phyloP scores from a whole-genome alignment of 2,329 filamentous ascomycete genomes.

The Talaromyces marneffei region DNA sequence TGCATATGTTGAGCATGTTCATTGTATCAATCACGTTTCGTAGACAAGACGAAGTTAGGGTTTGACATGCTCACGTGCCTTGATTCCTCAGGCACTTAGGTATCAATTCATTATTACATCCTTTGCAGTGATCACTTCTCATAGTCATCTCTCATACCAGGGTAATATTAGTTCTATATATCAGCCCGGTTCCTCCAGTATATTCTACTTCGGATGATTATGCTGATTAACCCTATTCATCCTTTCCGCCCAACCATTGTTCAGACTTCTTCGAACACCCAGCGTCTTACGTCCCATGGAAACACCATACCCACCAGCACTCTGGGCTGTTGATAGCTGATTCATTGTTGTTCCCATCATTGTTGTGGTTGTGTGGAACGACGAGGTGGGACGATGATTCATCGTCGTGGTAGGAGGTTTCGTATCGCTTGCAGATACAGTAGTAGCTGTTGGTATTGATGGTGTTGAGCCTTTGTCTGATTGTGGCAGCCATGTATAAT shows the following conservation, averaged over 20 bases:
- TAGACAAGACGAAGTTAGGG: neutral
- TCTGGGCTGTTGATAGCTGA: neutral
- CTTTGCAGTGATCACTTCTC: neutral
- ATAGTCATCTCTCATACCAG: neutral
- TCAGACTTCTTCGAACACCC: constrained; percentile 39
- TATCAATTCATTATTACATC: neutral
- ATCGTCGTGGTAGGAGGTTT: constrained; percentile 16
- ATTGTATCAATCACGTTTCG: neutral
- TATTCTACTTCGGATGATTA: neutral
- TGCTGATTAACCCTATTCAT: constrained; percentile 12
- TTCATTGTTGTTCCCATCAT: constrained; percentile 20
- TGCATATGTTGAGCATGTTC: neutral
- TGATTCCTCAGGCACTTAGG: neutral
- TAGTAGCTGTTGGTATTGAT: constrained; percentile 6
- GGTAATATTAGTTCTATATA: neutral
- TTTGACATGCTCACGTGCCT: neutral
- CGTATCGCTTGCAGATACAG: constrained; percentile 20
- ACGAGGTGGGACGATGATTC: constrained; percentile 24
- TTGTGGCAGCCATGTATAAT: constrained; percentile 33
- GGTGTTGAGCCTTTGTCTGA: constrained; percentile 8
- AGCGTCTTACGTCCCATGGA: constrained; percentile 31
- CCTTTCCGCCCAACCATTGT: constrained; percentile 35
- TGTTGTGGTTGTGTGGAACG: constrained; percentile 38
- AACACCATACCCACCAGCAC: neutral
- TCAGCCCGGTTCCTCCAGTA: neutral